These are phyloP conservation scores for Vanrija sp. DNA, from an alignment of 1,284 basidiomycete species.

Conservation along the genomic window DNA sequence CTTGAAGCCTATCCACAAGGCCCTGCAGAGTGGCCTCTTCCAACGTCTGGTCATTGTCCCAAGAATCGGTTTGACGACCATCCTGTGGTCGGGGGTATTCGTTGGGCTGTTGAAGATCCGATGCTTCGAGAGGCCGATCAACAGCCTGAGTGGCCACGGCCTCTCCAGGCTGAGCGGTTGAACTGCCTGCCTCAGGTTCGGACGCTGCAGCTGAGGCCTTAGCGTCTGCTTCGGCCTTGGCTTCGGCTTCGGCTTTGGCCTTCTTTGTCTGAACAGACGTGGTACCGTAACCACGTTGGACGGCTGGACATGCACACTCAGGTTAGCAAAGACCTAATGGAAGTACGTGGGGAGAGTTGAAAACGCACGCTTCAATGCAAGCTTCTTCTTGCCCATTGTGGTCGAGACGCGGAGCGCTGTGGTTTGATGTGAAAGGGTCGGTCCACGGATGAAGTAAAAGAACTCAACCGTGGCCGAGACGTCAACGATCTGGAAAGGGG, in stretches of 20 bases:
- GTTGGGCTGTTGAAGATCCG: too few species aligned
- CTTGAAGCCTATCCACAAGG: constrained; percentile 76
- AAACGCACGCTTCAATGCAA: constrained; percentile 67
- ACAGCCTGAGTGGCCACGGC: background rate
- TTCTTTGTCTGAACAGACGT: constrained; percentile 76
- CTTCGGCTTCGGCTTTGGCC: constrained; percentile 49
- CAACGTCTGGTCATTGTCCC: constrained; percentile 31
- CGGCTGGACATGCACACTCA: constrained; percentile 21
- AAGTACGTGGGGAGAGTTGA: constrained; percentile 32
- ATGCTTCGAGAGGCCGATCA: background rate
- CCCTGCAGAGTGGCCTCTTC: constrained; percentile 31
- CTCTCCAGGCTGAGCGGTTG: background rate
- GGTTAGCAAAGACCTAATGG: background rate
- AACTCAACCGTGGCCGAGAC: too few species aligned
- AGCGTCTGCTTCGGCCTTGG: constrained; percentile 5
- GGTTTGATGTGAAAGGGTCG: too few species aligned
- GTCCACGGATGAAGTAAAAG: too few species aligned
- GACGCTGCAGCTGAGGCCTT: background rate
- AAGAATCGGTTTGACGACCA: constrained; percentile 26
- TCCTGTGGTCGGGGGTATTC: background rate
- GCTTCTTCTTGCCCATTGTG: constrained; percentile 78
- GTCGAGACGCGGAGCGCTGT: background rate
- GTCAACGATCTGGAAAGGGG: too few species aligned
- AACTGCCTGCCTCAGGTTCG: background rate
- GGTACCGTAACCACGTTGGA: constrained; percentile 68